Evolutionary conservation across 805 yeast species (phyloP), one percentile per base, ranked within the genome.

Genomic region (Sporopachydermia lactativora): DNA sequence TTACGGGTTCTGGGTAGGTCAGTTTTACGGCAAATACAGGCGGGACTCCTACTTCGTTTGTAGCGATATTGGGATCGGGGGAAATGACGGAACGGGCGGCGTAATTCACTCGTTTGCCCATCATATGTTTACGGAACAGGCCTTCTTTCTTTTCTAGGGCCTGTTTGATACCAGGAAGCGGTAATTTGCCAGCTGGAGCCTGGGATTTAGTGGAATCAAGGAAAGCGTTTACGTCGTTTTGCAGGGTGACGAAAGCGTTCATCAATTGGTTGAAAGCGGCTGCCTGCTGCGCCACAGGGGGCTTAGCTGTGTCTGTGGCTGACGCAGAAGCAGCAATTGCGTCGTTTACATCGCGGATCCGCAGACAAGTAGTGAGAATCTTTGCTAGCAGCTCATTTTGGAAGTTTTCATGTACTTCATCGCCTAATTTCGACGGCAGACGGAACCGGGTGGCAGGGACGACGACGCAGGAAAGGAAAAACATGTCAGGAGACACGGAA

Each of bases 31-130:
- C 99, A 54, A 92, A 92, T 13, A 94, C 98, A 0, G 98, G 98
- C 19, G 99, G 99, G 42, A 92, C 89, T 65, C 98, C 99, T 57
- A 92, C 89, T 63, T 92, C 96, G 58, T 88, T 85, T 11, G 98
- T 94, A 65, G 92, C 98, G 52, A 92, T 71, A 66, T 82, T 92
- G 43, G 99, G 99, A 65, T 92, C 99, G 4, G 97, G 97, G 4
- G 97, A 88, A 63, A 92, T 92, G 53, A 92, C 99, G 5, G 98
- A 89, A 65, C 99, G 85, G 40, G 98, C 98, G 41, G 97, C 96
- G 55, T 84, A 89, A 60, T 92, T 94, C 45, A 92, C 99, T 69
- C 99, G 86, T 70, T 92, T 92, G 59, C 99, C 99, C 99, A 92
- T 92, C 98, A 92, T 92, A 57, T 92, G 95, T 59, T 89, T 92